These are phyloP conservation scores for Fragaria ananassa DNA, from an alignment of 306 rosid genomes.

Conservation along the genomic window DNA sequence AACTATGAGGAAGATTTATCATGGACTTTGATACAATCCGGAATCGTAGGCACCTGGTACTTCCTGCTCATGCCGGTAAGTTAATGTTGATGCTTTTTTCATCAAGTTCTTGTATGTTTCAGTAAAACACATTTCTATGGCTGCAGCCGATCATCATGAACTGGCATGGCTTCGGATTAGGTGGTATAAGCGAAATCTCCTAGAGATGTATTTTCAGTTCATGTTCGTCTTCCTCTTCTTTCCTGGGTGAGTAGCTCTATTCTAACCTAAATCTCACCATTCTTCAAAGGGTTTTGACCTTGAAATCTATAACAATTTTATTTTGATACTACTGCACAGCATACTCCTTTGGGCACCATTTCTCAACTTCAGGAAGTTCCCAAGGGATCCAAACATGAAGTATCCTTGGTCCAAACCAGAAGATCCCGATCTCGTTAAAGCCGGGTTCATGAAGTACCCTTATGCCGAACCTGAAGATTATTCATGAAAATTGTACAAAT, in stretches of 20 bases:
- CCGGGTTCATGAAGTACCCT: slow-evolving; percentile 57
- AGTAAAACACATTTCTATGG: slow-evolving; percentile 9
- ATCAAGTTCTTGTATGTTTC: neutral
- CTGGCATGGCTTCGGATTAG: slow-evolving; percentile 96
- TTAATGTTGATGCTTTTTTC: neutral
- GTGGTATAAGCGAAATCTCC: slow-evolving; percentile 72
- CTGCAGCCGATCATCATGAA: slow-evolving; percentile 77
- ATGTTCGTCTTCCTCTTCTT: slow-evolving; percentile 92
- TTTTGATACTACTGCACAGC: slow-evolving; percentile 37
- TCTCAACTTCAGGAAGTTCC: slow-evolving; percentile 88
- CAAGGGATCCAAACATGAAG: slow-evolving; percentile 76
- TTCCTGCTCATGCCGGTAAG: slow-evolving; percentile 72
- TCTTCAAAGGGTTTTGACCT: neutral
- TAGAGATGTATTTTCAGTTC: slow-evolving; percentile 82
- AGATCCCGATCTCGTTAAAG: slow-evolving; percentile 56
- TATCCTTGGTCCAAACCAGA: slow-evolving; percentile 83
- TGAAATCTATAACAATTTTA: neutral
- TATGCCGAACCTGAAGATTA: slow-evolving; percentile 73
- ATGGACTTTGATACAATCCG: slow-evolving; percentile 52
- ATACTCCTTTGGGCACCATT: slow-evolving; percentile 91
- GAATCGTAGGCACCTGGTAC: slow-evolving; percentile 59
- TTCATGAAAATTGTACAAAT: slow-evolving; percentile 25
- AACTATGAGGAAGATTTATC: slow-evolving; percentile 50
- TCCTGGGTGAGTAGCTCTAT: slow-evolving; percentile 53
- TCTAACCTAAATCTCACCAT: neutral